Evolutionary conservation across 2,329 filamentous ascomycete genomes (phyloP).

Genomic region (Cladosporium sp.): DNA sequence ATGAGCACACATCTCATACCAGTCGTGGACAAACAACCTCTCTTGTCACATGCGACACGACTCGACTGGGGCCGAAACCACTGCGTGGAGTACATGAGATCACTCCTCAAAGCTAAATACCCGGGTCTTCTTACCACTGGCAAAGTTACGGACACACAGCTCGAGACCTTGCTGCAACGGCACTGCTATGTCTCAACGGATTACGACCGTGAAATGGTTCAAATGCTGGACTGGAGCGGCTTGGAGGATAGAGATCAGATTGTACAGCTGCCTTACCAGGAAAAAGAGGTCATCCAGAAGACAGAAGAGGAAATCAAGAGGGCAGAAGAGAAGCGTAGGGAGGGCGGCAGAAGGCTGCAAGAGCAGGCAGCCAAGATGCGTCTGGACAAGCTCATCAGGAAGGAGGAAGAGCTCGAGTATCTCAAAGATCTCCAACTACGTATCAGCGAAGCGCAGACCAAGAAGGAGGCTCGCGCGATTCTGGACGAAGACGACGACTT

Average conservation of each 20-base stretch:
- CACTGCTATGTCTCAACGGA: slow-evolving; percentile 88
- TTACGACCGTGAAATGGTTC: slow-evolving; percentile 75
- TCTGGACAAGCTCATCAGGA: slow-evolving; percentile 89
- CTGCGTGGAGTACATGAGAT: slow-evolving; percentile 85
- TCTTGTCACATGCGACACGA: slow-evolving; percentile 81
- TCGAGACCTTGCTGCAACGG: slow-evolving; percentile 81
- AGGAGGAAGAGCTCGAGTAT: slow-evolving; percentile 93
- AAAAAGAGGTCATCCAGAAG: slow-evolving; percentile 88
- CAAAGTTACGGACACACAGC: slow-evolving; percentile 82
- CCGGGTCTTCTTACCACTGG: slow-evolving; percentile 68
- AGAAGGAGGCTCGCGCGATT: slow-evolving; percentile 85
- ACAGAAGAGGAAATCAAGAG: slow-evolving; percentile 88
- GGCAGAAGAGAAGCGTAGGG: slow-evolving; percentile 91
- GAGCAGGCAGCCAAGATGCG: slow-evolving; percentile 98
- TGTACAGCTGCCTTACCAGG: slow-evolving; percentile 90
- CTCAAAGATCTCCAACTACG: slow-evolving; percentile 79
- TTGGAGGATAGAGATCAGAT: slow-evolving; percentile 86
- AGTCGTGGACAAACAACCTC: slow-evolving; percentile 80
- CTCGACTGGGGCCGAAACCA: slow-evolving; percentile 95
- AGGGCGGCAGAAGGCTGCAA: slow-evolving; percentile 86
- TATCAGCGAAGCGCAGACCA: slow-evolving; percentile 70
- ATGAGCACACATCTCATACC: slow-evolving; percentile 95
- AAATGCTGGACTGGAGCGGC: slow-evolving; percentile 86
- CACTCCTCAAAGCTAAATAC: slow-evolving; percentile 88
- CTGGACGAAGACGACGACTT: slow-evolving; percentile 83